phyloP scores from a whole-genome alignment of 495 filamentous ascomycete genomes.

The Cetradonia linearis region DNA sequence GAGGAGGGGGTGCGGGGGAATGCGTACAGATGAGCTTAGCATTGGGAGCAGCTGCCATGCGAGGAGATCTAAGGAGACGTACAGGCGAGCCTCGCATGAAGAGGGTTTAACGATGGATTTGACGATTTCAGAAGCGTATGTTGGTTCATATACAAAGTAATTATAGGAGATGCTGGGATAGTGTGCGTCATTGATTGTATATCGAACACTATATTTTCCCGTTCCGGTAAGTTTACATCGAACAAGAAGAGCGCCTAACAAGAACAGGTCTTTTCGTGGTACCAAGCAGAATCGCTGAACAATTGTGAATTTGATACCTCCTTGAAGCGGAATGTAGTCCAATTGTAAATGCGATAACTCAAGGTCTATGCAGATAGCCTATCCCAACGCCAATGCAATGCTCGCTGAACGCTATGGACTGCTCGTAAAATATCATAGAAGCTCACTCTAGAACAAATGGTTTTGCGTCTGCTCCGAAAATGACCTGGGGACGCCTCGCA shows the following conservation, averaged over 20 bases:
- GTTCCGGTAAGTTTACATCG: not conserved
- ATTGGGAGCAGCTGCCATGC: slow-evolving; percentile 37
- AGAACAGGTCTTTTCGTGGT: not conserved
- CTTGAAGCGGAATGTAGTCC: not conserved
- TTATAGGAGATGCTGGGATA: not conserved
- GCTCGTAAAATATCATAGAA: not conserved
- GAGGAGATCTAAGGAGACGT: slow-evolving; percentile 46
- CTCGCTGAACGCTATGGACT: slow-evolving; percentile 13
- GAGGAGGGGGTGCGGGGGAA: slow-evolving; percentile 34
- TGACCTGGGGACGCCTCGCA: slow-evolving; percentile 70
- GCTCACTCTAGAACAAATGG: slow-evolving; percentile 21
- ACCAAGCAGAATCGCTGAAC: not conserved
- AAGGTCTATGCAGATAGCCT: not conserved
- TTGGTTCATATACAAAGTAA: not conserved
- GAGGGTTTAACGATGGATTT: not conserved
- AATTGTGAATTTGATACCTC: too few relatives aligned
- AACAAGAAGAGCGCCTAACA: too few relatives aligned
- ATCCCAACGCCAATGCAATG: slow-evolving; percentile 1
- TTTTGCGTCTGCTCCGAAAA: slow-evolving; percentile 54
- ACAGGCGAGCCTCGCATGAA: slow-evolving; percentile 22
- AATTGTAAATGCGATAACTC: not conserved
- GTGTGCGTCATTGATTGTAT: not conserved
- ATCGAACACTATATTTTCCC: not conserved
- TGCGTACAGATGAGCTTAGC: slow-evolving; percentile 21
- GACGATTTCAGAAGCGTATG: not conserved